A percentile compares a stretch with the other conserved stretches of the same genome.
Conservation (phyloP, 1,284 basidiomycete genomes). For the Ganoderma lingzhi region DNA sequence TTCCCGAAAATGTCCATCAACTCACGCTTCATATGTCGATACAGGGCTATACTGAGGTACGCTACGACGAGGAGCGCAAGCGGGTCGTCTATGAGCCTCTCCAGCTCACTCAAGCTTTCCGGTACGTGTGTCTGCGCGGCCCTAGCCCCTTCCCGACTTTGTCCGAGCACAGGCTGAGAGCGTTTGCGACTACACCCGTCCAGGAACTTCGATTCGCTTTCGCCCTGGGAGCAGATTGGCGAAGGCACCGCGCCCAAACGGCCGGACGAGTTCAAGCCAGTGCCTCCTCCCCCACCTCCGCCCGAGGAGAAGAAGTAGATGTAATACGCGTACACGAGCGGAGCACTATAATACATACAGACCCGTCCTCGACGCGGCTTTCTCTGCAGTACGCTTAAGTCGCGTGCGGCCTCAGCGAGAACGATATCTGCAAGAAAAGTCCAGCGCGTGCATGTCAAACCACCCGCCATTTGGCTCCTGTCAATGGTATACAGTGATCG, state of each 20-base stretch:
- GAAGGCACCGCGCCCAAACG: constrained; percentile 78
- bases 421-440: not conserved
- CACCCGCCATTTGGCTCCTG: not conserved
- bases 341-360: constrained; percentile 11
- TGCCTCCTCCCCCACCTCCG: constrained; percentile 71
- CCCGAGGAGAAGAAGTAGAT: constrained; percentile 75
- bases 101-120: constrained; percentile 98
- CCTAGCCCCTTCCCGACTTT: not conserved
- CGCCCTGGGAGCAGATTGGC: constrained; percentile 98
- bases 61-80: constrained; percentile 99
- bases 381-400: constrained; percentile 1
- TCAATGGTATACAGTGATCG: not conserved
- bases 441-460: not conserved
- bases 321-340: constrained; percentile 1
- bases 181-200: constrained; percentile 8
- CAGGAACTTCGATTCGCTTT: constrained; percentile 94
- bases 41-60: constrained; percentile 95
- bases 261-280: constrained; percentile 75
- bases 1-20: constrained; percentile 7
- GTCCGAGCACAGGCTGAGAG: constrained; percentile 7
- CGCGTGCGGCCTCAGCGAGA: not conserved
- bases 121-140: constrained; percentile 58
- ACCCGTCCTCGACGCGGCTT: constrained; percentile 8
- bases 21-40: constrained; percentile 19
- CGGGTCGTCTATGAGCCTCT: constrained; percentile 98